Base-by-base conservation (phyloP, 495 filamentous ascomycete genomes). In the Neurospora africana region DNA sequence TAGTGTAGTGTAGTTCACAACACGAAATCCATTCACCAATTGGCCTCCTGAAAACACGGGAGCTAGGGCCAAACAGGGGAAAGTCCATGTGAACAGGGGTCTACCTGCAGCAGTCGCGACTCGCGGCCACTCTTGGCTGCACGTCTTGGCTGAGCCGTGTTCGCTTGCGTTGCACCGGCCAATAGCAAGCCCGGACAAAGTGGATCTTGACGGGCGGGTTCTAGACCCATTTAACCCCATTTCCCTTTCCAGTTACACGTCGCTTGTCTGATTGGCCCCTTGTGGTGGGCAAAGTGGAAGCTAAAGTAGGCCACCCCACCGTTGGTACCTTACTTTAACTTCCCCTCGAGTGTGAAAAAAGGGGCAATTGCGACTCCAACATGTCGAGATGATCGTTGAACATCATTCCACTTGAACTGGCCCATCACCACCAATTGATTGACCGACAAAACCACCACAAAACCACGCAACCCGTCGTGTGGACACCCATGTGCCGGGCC, bases 221-320 rank as follows among this genome's bases (percentile, higher is more conserved):
- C 27, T 65, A 65, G 53, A 33, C 53, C 53, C 53, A 61, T 30
- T 61, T 61, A 21, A 44, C 15, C 39, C 71, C 27, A 65, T 39
- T 72, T 69, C 75, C 71, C 13, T 72, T 72, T 73, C 71, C 13
- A 71, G 75, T 33, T 36, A 43, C 40, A 69, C 61, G 68, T 35
- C 47, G 9, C 27, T 17, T 68, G 23, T 37, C 13, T 76, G 69
- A 76, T 76, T 76, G 75, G 75, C 69, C 58, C 4, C 4, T 70
- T 43, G 23, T n/a, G 53, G 53, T 61, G 53, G 47, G 53, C n/a
- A n/a, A n/a, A n/a, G n/a, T n/a, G n/a, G n/a, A n/a, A 30, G 23
- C 53, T 61, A 65, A 65, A 33, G 23, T 65, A 19, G 27, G 27
- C 5, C 53, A 19, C 53, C 53, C 53, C 53, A 65, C 53, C 53